Conservation (phyloP, 1,284 basidiomycete genomes). For the Taiwanofungus camphoratus region DNA sequence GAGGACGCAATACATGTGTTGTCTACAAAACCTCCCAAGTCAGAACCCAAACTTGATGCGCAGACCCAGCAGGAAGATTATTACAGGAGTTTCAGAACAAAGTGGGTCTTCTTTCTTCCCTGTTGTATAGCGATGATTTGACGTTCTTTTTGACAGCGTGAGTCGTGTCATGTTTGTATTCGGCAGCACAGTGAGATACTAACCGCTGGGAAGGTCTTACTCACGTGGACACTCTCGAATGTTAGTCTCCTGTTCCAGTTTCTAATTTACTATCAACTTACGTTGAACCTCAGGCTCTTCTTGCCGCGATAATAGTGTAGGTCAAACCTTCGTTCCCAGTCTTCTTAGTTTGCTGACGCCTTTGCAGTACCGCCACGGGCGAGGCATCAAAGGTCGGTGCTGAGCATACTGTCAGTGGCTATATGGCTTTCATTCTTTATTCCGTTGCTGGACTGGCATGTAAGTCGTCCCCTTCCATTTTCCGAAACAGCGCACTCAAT, state of each 20-base stretch:
- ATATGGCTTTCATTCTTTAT: slow-evolving; percentile 78
- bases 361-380: slow-evolving; percentile 43
- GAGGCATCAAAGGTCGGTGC: slow-evolving; percentile 40
- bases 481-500: slow-evolving; percentile 1
- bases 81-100: slow-evolving; percentile 84
- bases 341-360: slow-evolving; percentile 1
- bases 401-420: slow-evolving; percentile 57
- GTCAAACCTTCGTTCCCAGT: slow-evolving; percentile 5
- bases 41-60: slow-evolving; percentile 55
- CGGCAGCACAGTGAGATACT: slow-evolving; percentile 6
- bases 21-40: slow-evolving; percentile 68
- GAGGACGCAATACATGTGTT: slow-evolving; percentile 80
- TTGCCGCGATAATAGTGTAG: slow-evolving; percentile 70
- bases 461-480: slow-evolving; percentile 36
- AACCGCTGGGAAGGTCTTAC: slow-evolving; percentile 54
- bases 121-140: slow-evolving; percentile 8
- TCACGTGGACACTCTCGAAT: slow-evolving; percentile 84
- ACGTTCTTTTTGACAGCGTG: slow-evolving; percentile 18
- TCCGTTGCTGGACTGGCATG: slow-evolving; percentile 83
- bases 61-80: slow-evolving; percentile 83
- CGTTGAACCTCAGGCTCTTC: slow-evolving; percentile 43
- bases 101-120: slow-evolving; percentile 34
- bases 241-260: slow-evolving; percentile 32
- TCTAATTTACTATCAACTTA: slow-evolving; percentile 10
- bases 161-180: slow-evolving; percentile 9